Base-by-base conservation (phyloP, 2,329 filamentous ascomycete species). In the Fusarium longipes region DNA sequence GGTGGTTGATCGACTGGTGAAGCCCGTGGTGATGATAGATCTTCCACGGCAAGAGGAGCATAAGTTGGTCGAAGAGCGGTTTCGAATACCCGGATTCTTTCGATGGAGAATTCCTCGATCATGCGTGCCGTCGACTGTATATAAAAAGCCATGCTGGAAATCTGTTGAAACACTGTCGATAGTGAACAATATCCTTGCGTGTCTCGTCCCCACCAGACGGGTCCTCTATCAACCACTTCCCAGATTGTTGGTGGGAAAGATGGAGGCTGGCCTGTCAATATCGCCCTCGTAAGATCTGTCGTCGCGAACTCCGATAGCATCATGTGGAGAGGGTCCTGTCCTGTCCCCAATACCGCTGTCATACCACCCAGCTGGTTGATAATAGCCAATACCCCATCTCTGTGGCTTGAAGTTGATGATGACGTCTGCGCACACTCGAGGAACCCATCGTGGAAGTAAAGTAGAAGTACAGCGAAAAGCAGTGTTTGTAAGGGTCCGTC, bases 221-320 rank as follows among this genome's bases (percentile, higher is more conserved):
- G 76, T 1, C 76, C 76, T 22, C 76, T 70, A 6, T 80, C 79
- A 35, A 82, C 78, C 5, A 74, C 72, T 29, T 76, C 70, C 81
- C 81, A 82, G 4, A 77, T 75, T 0, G 70, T 65, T 1, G 77
- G 74, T 3, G 77, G 71, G 9, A 81, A 81, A 10, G 76, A 79
- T 1, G 80, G 79, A 6, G 73, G 60, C 18, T 74, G 73, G 0
- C 79, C 79, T 18, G 77, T 79, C 1, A 82, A 70, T 54, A 82
- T 65, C 2, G 80, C 75, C 11, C 79, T 77, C 1, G 80, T 82
- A 11, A 82, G 72, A 55, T 82, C 81, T 53, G 79, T 78, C 0
- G 81, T 81, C 4, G 77, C 76, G 43, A 82, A 82, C 45, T 81
- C 80, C 0, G 81, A 81, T 8, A 82, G 56, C 43, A 82, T 78